Conservation (phyloP, 1,139 yeast genomes). For the Diutina mesorugosa region DNA sequence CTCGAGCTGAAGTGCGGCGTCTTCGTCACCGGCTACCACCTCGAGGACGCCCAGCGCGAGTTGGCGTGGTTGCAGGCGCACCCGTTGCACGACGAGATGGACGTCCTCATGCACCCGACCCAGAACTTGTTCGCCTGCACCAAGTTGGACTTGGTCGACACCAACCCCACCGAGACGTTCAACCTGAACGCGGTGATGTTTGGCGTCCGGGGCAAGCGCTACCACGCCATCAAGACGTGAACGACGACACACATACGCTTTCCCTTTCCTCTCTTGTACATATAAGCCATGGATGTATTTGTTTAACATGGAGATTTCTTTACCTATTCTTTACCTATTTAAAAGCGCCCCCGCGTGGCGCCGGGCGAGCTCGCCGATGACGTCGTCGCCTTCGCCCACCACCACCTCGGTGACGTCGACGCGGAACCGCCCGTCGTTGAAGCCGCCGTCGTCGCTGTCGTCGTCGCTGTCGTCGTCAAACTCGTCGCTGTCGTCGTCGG, state of each 20-base stretch:
- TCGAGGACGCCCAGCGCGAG: constrained; percentile 58
- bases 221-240: constrained; percentile 55
- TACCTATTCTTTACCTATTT: neutral
- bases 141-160: constrained; percentile 87
- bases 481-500: constrained; percentile 3
- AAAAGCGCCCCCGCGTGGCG: neutral
- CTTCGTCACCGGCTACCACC: constrained; percentile 82
- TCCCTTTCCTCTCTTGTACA: constrained; percentile 6
- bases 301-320: neutral
- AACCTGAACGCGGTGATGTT: constrained; percentile 82
- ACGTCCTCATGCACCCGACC: constrained; percentile 64
- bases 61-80: constrained; percentile 60
- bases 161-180: constrained; percentile 84
- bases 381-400: constrained; percentile 22
- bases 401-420: constrained; percentile 43
- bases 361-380: neutral
- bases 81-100: constrained; percentile 46
- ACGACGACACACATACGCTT: too few relatives aligned
- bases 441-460: constrained; percentile 11
- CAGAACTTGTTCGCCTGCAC: constrained; percentile 72
- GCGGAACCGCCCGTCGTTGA: constrained; percentile 18
- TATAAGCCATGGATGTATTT: neutral
- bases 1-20: constrained; percentile 89
- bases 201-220: constrained; percentile 92
- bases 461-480: constrained; percentile 1